A percentile compares a stretch with the other conserved stretches of the same genome.
Evolutionary conservation across 2,329 filamentous ascomycete genomes (phyloP).

Genomic region (Neofusicoccum sp.): DNA sequence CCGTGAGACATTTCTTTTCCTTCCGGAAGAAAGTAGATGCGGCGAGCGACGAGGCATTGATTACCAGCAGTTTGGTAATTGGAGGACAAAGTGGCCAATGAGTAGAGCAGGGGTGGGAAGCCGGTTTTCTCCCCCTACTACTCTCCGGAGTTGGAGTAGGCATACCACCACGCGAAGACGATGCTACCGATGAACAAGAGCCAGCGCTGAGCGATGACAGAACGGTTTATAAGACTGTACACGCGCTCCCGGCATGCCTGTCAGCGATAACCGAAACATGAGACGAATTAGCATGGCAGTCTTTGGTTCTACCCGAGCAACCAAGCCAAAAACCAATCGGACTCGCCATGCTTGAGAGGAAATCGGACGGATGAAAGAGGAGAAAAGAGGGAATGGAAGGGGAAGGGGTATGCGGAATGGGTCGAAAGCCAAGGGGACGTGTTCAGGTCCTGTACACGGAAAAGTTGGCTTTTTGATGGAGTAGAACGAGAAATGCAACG

Average conservation of each 20-base stretch:
- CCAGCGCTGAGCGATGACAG: conserved; percentile 19
- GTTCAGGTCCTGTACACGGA: conserved; percentile 3
- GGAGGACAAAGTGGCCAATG: no score
- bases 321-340: neutral
- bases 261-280: conserved; percentile 23
- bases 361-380: neutral
- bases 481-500: neutral
- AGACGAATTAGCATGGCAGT: conserved; percentile 17
- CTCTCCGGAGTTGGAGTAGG: neutral
- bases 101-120: no score
- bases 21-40: no score
- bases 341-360: conserved; percentile 10
- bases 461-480: neutral
- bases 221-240: conserved; percentile 42
- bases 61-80: no score
- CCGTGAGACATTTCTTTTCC: no score
- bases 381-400: neutral
- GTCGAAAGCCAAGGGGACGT: neutral
- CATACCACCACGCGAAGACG: conserved; percentile 19
- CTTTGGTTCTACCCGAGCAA: conserved; percentile 12
- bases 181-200: conserved; percentile 20
- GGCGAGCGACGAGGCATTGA: no score
- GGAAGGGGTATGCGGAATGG: neutral
- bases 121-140: no score
- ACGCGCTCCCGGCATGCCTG: conserved; percentile 44